Evolutionary conservation across 257 asterid species (phyloP).

Genomic region (Nicotiana obtusifolia): DNA sequence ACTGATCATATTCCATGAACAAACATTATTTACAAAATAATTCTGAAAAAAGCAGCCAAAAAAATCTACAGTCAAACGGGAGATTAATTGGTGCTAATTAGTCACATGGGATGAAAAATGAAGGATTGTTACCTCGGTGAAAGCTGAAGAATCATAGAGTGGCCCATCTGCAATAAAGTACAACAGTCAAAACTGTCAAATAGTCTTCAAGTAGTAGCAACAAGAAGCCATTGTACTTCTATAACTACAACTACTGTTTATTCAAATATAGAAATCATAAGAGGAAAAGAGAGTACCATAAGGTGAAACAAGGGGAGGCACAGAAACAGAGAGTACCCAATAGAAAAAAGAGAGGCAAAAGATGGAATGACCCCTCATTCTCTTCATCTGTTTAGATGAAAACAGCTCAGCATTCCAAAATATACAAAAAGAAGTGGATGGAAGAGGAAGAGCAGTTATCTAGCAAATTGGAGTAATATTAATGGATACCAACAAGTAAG

Average conservation of each 20-base stretch:
- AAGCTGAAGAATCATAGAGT: conserved; percentile 72
- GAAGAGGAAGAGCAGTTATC: background rate
- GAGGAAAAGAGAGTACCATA: conserved; percentile 28
- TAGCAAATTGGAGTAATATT: background rate
- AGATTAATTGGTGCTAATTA: background rate
- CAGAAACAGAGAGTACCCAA: conserved; percentile 12
- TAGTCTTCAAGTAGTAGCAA: background rate
- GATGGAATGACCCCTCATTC: conserved; percentile 19
- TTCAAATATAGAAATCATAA: too few relatives aligned
- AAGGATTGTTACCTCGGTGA: conserved; percentile 40
- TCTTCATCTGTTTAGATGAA: background rate
- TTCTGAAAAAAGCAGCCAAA: too few relatives aligned
- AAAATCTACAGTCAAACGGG: too few relatives aligned
- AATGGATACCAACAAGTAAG: background rate
- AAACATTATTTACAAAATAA: too few relatives aligned
- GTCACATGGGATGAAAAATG: background rate
- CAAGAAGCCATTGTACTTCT: background rate
- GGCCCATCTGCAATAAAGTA: conserved; percentile 61
- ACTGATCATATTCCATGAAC: too few relatives aligned
- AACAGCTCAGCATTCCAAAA: background rate
- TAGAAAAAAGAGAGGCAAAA: conserved; percentile 11
- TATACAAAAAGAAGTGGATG: background rate
- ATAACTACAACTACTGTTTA: background rate
- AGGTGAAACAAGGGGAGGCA: conserved; percentile 17
- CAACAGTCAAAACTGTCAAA: background rate